Evolutionary conservation across 805 yeast species (phyloP).

Genomic region (Pichia phayaonensis): DNA sequence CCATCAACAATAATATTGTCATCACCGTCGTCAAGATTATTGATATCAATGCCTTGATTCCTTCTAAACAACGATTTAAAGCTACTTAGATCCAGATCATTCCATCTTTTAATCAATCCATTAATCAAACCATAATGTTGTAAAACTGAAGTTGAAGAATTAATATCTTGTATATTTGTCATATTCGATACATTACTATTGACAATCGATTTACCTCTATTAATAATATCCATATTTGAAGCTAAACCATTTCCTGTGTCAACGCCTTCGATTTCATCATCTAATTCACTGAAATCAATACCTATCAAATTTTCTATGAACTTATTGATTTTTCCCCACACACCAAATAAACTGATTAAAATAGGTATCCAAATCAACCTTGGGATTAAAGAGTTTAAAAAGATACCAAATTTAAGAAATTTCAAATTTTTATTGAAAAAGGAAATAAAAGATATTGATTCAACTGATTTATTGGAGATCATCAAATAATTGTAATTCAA

Average conservation of each 20-base stretch:
- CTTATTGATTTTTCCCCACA: constrained; percentile 53
- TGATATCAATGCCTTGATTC: not conserved
- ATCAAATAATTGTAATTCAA: constrained; percentile 72
- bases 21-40: not conserved
- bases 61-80: not conserved
- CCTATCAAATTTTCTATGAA: constrained; percentile 24
- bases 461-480: constrained; percentile 35
- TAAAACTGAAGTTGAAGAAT: not conserved
- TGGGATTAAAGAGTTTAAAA: constrained; percentile 70
- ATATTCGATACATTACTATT: not conserved
- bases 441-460: constrained; percentile 29
- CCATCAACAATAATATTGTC: constrained; percentile 12
- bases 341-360: constrained; percentile 50
- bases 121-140: not conserved
- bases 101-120: not conserved
- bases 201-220: not conserved
- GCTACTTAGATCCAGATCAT: not conserved
- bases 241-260: not conserved
- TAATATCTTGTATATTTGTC: not conserved
- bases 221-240: not conserved
- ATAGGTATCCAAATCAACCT: constrained; percentile 68
- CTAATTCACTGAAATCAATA: constrained; percentile 25
- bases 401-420: constrained; percentile 63
- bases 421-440: constrained; percentile 76
- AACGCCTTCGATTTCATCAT: constrained; percentile 21